phyloP scores from a whole-genome alignment of 495 filamentous ascomycete genomes.

The Apiosordaria backusii region DNA sequence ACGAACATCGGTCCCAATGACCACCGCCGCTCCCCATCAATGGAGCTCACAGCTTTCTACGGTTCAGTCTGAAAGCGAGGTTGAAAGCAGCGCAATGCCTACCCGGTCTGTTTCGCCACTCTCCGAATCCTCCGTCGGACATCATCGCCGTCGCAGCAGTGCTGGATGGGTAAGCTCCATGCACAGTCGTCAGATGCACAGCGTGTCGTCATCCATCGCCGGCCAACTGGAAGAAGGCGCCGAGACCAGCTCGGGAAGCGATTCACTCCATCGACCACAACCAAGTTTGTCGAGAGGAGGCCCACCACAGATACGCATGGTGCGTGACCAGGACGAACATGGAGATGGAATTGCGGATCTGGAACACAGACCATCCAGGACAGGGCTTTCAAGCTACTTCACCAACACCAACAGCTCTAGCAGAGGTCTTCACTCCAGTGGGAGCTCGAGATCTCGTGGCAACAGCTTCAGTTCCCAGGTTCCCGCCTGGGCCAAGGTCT shows the following conservation, averaged over 20 bases:
- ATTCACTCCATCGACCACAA: conserved; percentile 40
- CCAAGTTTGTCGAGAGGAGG: conserved; percentile 35
- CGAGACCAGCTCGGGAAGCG: conserved; percentile 29
- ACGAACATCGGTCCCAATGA: conserved; percentile 29
- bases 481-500: conserved; percentile 60
- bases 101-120: conserved; percentile 45
- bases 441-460: conserved; percentile 39
- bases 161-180: conserved; percentile 38
- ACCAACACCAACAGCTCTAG: conserved; percentile 42
- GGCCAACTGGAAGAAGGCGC: conserved; percentile 34
- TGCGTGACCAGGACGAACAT: conserved; percentile 53
- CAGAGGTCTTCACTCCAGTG: conserved; percentile 46
- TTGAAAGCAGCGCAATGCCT: conserved; percentile 34
- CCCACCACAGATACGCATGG: conserved; percentile 31
- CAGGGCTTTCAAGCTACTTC: conserved; percentile 40
- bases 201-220: conserved; percentile 50
- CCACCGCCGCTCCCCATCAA: conserved; percentile 46
- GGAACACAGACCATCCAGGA: conserved; percentile 45
- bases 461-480: conserved; percentile 58
- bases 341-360: conserved; percentile 54
- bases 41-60: conserved; percentile 76
- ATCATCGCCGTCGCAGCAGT: conserved; percentile 35
- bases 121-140: conserved; percentile 27
- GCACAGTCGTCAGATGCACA: conserved; percentile 49
- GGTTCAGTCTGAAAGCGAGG: conserved; percentile 63